phyloP scores from a whole-genome alignment of 2,329 filamentous ascomycete genomes.

The Xylariaceae sp. region DNA sequence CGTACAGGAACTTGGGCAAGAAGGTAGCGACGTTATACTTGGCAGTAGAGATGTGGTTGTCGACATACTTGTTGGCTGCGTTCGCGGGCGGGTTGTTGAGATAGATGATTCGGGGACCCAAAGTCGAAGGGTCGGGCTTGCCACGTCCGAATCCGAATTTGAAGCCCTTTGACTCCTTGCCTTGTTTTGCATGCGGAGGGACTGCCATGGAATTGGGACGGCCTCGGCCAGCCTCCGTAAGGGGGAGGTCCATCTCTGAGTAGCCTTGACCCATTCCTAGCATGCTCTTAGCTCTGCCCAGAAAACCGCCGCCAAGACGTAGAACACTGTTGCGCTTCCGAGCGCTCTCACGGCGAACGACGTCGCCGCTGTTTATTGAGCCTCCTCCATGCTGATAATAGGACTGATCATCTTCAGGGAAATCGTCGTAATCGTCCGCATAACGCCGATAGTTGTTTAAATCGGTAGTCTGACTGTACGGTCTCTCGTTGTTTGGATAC shows the following conservation, averaged over 20 bases:
- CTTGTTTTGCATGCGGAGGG: slow-evolving; percentile 35
- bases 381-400: slow-evolving; percentile 71
- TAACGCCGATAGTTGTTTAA: slow-evolving; percentile 88
- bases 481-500: slow-evolving; percentile 42
- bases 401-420: slow-evolving; percentile 69
- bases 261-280: slow-evolving; percentile 81
- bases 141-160: slow-evolving; percentile 85
- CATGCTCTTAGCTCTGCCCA: slow-evolving; percentile 84
- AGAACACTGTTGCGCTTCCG: slow-evolving; percentile 85
- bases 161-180: slow-evolving; percentile 67
- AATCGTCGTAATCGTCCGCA: slow-evolving; percentile 80
- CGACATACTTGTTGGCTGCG: slow-evolving; percentile 78
- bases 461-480: slow-evolving; percentile 71
- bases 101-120: slow-evolving; percentile 88
- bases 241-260: slow-evolving; percentile 95
- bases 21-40: slow-evolving; percentile 96
- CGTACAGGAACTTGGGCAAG: slow-evolving; percentile 91
- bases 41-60: slow-evolving; percentile 95
- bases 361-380: slow-evolving; percentile 38
- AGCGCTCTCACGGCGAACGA: slow-evolving; percentile 48
- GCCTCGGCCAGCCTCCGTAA: slow-evolving; percentile 67
- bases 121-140: slow-evolving; percentile 81
- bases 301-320: slow-evolving; percentile 75
- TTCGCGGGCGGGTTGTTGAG: slow-evolving; percentile 97
- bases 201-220: slow-evolving; percentile 29